Base-by-base conservation (phyloP, 2,329 filamentous ascomycete genomes). In the Fusarium sp. region DNA sequence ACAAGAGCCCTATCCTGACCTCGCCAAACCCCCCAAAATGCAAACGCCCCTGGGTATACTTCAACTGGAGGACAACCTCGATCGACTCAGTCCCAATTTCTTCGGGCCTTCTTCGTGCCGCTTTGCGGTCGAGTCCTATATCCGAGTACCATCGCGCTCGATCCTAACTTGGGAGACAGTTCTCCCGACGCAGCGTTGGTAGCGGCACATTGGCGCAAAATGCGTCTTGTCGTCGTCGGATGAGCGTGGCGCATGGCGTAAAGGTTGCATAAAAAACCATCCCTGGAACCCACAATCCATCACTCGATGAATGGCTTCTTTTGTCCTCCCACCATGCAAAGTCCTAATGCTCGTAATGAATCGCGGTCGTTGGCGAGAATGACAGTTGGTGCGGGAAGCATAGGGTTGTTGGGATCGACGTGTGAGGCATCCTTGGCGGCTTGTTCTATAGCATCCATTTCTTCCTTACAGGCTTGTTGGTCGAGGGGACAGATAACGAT, bases 381-480 rank as follows among this genome's bases (percentile, higher is more conserved):
- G 67, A 99, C 96, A 9, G 88, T 90, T 66, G 91, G 90, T 2
- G 94, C 91, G 1, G 96, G 94, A n/a, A 98, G 81, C 91, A 97
- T 94, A 0, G 94, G 96, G 65, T 97, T 93, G 66, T 96, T 92
- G 1, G 92, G 92, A 72, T 95, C 94, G 64, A 98, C 91, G 65
- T 92, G 89, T 17, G 93, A 92, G 3, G 96, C 95, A 73, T 98
- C 95, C 79, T 94, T 95, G 43, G 96, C 96, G 1, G 96, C 93
- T 80, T 97, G 94, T 77, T 98, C 94, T 68, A 99, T 98, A 38
- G 94, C 94, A 75, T 97, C 94, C 94, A 99, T 98, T 82, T 98
- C 96, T 77, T 98, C 94, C 79, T 97, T 98, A 82, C 96, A 99
- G 17, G 92, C 93, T 71, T 97, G 93, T 76, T 98, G 94, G 76